Conservation (phyloP, 2,329 filamentous ascomycete species). For the Davidsoniella neocaledoniae region DNA sequence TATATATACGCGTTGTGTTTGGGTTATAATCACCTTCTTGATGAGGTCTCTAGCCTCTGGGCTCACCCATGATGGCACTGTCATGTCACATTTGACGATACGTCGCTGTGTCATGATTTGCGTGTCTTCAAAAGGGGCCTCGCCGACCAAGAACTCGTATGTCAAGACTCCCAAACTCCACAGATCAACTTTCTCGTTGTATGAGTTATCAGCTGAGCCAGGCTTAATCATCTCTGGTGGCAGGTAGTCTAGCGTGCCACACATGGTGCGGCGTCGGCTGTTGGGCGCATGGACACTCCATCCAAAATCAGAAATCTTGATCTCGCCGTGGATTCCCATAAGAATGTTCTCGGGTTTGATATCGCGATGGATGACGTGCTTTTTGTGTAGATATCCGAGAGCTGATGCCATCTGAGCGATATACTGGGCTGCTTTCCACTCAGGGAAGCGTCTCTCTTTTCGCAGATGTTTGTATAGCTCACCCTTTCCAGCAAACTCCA, state of each 20-base stretch:
- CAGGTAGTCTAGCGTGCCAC: conserved; percentile 91
- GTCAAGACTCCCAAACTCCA: conserved; percentile 92
- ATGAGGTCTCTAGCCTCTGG: conserved; percentile 83
- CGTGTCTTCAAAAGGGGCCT: conserved; percentile 93
- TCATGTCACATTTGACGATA: conserved; percentile 83
- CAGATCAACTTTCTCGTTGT: conserved; percentile 87
- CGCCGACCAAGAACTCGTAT: conserved; percentile 90
- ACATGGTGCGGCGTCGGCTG: conserved; percentile 85
- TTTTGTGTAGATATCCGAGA: conserved; percentile 79
- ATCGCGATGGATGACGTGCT: conserved; percentile 92
- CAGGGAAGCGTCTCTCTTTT: conserved; percentile 61
- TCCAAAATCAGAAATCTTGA: conserved; percentile 96
- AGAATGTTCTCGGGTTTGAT: conserved; percentile 98
- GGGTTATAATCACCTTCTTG: conserved; percentile 48
- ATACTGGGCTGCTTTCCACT: conserved; percentile 76
- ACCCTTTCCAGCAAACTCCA: conserved; percentile 73
- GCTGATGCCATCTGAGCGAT: conserved; percentile 84
- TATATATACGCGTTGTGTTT: not conserved
- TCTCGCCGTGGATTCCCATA: conserved; percentile 88
- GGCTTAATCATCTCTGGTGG: conserved; percentile 94
- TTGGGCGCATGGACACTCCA: conserved; percentile 98
- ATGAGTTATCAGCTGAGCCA: conserved; percentile 67
- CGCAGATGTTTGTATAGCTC: conserved; percentile 79
- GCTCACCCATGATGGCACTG: conserved; percentile 77
- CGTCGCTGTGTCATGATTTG: conserved; percentile 85